phyloP scores from a whole-genome alignment of 192 early-diverging fungal genomes.

The Rhizoclosmatium sp. region DNA sequence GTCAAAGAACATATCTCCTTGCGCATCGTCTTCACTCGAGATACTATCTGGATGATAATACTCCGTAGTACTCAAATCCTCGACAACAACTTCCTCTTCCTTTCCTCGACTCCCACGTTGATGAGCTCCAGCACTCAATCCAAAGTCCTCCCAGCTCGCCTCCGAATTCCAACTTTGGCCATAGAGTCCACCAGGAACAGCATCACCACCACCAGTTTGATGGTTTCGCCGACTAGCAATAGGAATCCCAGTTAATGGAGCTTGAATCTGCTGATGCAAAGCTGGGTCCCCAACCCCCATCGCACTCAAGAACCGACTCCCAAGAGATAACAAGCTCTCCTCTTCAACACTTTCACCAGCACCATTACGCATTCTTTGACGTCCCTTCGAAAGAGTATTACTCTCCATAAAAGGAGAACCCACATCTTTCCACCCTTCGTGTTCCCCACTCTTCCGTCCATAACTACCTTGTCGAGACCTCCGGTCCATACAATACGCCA shows the following conservation, averaged over 20 bases:
- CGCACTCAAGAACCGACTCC: conserved; percentile 16
- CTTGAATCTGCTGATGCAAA: conserved; percentile 1
- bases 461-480: conserved; percentile 14
- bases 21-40: conserved; percentile 3
- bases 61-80: not conserved
- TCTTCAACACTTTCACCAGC: conserved; percentile 8
- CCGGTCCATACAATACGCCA: conserved; percentile 45
- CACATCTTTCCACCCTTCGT: not conserved
- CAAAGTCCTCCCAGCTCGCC: conserved; percentile 30
- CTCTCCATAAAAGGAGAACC: too few species aligned
- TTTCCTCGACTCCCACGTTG: not conserved
- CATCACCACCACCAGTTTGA: not conserved
- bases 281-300: conserved; percentile 7
- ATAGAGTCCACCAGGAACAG: not conserved
- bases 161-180: conserved; percentile 18
- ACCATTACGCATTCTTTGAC: not conserved
- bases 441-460: not conserved
- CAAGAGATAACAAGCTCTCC: not conserved
- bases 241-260: not conserved
- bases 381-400: not conserved
- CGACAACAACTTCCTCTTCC: not conserved
- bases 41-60: not conserved
- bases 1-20: conserved; percentile 28
- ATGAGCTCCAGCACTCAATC: not conserved
- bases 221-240: not conserved